Percentiles rank a stretch among this genome's conserved stretches.
phyloP scores from a whole-genome alignment of 176 grass and related monocot species.

The Alloteropsis semialata region DNA sequence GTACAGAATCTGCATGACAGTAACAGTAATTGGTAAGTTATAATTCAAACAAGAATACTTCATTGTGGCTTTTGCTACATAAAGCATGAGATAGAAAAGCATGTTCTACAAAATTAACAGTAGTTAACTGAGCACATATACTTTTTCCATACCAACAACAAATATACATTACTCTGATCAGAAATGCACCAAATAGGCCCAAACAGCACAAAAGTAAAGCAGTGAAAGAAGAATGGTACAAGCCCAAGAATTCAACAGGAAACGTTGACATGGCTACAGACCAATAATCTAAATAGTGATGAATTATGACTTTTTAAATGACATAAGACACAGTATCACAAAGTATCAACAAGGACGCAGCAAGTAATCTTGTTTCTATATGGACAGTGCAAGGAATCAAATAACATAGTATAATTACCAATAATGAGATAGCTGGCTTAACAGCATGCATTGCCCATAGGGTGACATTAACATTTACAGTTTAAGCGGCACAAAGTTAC shows the following conservation, averaged over 20 bases:
- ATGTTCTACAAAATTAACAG: background rate
- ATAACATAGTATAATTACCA: background rate
- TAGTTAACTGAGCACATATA: background rate
- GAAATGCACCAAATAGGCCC: background rate
- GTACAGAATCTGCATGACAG: conserved; percentile 56
- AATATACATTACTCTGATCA: background rate
- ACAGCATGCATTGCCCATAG: background rate
- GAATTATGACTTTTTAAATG: too few relatives aligned
- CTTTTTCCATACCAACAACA: background rate
- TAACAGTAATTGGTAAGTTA: background rate
- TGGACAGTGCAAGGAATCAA: background rate
- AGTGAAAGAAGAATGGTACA: background rate
- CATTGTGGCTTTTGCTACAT: too few relatives aligned
- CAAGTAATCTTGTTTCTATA: background rate
- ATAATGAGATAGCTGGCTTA: background rate
- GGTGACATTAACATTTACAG: background rate
- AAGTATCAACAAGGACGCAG: too few relatives aligned
- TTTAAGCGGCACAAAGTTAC: too few relatives aligned
- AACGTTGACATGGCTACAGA: background rate
- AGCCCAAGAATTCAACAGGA: background rate
- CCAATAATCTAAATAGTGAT: background rate
- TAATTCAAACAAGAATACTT: background rate
- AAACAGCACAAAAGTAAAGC: too few relatives aligned
- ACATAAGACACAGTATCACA: too few relatives aligned
- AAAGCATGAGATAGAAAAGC: background rate